Conservation (phyloP, 495 filamentous ascomycete genomes). For the Aspergillus cristatus region DNA sequence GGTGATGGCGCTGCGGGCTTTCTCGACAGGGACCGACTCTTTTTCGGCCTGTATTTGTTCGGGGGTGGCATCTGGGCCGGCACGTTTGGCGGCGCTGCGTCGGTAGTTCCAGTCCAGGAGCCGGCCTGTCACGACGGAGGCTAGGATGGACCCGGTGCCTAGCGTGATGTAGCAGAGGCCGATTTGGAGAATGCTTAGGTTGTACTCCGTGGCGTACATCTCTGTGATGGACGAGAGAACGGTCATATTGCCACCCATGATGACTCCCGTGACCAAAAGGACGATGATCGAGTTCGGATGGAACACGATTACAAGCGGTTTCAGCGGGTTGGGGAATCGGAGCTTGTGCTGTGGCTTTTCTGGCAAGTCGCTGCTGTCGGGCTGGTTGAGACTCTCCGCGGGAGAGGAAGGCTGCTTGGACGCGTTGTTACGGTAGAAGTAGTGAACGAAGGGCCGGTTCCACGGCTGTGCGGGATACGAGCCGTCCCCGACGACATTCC, state of each 20-base stretch:
- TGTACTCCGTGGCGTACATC: constrained; percentile 14
- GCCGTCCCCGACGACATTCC: constrained; percentile 41
- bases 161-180: constrained; percentile 28
- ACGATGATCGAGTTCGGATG: constrained; percentile 45
- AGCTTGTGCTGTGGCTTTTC: constrained; percentile 6
- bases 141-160: constrained; percentile 24
- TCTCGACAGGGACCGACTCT: constrained; percentile 10
- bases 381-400: neutral
- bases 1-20: constrained; percentile 9
- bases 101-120: constrained; percentile 35
- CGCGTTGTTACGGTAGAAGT: constrained; percentile 5
- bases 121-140: constrained; percentile 20
- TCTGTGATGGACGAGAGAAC: constrained; percentile 19
- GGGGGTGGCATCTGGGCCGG: neutral
- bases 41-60: neutral
- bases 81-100: constrained; percentile 17
- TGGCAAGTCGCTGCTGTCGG: neutral
- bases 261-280: constrained; percentile 28
- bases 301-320: constrained; percentile 35
- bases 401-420: neutral
- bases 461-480: constrained; percentile 26
- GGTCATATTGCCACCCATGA: constrained; percentile 20
- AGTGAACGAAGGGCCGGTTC: constrained; percentile 22
- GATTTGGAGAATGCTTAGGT: constrained; percentile 21
- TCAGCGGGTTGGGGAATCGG: constrained; percentile 16